These are phyloP conservation scores for Septoria linicola DNA, from an alignment of 2,329 filamentous ascomycete species.

Conservation along the genomic window DNA sequence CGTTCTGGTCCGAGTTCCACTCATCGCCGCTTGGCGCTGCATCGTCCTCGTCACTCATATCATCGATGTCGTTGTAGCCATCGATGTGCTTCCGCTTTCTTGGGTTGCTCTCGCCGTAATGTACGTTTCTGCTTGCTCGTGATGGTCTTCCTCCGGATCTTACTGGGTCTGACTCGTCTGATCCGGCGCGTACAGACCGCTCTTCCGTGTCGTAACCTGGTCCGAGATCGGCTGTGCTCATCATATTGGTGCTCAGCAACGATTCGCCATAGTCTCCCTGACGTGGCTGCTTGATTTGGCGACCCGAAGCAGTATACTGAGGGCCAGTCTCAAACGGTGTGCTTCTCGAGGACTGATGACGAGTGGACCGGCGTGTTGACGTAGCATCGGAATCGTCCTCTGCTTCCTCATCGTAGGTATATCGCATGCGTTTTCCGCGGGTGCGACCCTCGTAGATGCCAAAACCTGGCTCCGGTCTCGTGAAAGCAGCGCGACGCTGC, in stretches of 20 bases:
- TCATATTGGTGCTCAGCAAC: conserved; percentile 56
- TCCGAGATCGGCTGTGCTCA: conserved; percentile 39
- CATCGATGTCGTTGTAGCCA: conserved; percentile 60
- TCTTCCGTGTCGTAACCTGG: conserved; percentile 23
- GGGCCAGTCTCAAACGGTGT: conserved; percentile 71
- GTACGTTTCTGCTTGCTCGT: conserved; percentile 30
- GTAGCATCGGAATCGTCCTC: conserved; percentile 65
- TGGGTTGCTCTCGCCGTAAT: conserved; percentile 34
- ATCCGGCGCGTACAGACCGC: conserved; percentile 41
- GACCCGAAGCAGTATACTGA: conserved; percentile 76
- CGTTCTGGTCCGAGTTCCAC: conserved; percentile 71
- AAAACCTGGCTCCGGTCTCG: conserved; percentile 81
- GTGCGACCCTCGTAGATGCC: conserved; percentile 96
- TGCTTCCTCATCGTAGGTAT: conserved; percentile 91
- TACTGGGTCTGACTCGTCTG: conserved; percentile 49
- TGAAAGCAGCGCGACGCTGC: conserved; percentile 80
- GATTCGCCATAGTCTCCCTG: conserved; percentile 63
- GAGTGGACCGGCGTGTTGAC: conserved; percentile 61
- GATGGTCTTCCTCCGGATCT: conserved; percentile 42
- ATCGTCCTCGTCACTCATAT: conserved; percentile 65
- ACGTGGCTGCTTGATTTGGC: conserved; percentile 71
- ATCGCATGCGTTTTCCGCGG: conserved; percentile 91
- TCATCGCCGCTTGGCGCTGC: conserved; percentile 59
- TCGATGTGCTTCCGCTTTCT: conserved; percentile 51
- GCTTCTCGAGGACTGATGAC: conserved; percentile 62